Evolutionary conservation across 2,329 filamentous ascomycete genomes (phyloP).

Genomic region (Scytalidium sp.): DNA sequence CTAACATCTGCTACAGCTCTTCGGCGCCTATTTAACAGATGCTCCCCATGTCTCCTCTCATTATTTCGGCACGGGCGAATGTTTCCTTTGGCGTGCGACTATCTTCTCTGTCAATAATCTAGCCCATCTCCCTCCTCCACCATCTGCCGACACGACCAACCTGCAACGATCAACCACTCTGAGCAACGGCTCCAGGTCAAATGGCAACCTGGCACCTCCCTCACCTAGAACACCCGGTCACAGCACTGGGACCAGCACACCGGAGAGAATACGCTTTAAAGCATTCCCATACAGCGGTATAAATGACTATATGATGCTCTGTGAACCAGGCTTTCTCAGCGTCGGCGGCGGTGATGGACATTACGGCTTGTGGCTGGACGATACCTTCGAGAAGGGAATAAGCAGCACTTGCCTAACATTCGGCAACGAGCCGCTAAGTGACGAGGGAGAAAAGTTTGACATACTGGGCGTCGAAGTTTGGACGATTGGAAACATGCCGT

Average conservation of each 20-base stretch:
- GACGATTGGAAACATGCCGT: slow-evolving; percentile 65
- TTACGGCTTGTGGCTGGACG: slow-evolving; percentile 92
- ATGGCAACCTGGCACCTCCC: slow-evolving; percentile 28
- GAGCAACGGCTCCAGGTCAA: slow-evolving; percentile 19
- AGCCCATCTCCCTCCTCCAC: slow-evolving; percentile 64
- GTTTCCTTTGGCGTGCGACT: slow-evolving; percentile 83
- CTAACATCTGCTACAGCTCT: slow-evolving; percentile 49
- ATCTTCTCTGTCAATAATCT: slow-evolving; percentile 55
- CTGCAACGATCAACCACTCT: slow-evolving; percentile 60
- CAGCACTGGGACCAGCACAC: slow-evolving; percentile 43
- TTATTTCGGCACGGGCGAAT: slow-evolving; percentile 96
- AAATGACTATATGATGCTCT: slow-evolving; percentile 96
- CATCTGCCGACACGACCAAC: slow-evolving; percentile 63
- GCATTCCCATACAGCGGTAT: slow-evolving; percentile 94
- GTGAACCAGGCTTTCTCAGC: slow-evolving; percentile 79
- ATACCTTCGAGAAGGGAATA: slow-evolving; percentile 77
- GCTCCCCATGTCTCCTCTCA: slow-evolving; percentile 75
- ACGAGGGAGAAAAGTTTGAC: slow-evolving; percentile 89
- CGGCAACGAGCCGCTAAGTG: slow-evolving; percentile 89
- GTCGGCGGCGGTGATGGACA: slow-evolving; percentile 86
- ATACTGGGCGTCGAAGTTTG: slow-evolving; percentile 90
- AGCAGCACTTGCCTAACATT: slow-evolving; percentile 87
- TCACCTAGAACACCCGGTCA: slow-evolving; percentile 18
- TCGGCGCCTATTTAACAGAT: slow-evolving; percentile 93
- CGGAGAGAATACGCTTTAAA: slow-evolving; percentile 86